phyloP scores from a whole-genome alignment of 108 stramenopile species.

The Hondaea fermentalgiana region DNA sequence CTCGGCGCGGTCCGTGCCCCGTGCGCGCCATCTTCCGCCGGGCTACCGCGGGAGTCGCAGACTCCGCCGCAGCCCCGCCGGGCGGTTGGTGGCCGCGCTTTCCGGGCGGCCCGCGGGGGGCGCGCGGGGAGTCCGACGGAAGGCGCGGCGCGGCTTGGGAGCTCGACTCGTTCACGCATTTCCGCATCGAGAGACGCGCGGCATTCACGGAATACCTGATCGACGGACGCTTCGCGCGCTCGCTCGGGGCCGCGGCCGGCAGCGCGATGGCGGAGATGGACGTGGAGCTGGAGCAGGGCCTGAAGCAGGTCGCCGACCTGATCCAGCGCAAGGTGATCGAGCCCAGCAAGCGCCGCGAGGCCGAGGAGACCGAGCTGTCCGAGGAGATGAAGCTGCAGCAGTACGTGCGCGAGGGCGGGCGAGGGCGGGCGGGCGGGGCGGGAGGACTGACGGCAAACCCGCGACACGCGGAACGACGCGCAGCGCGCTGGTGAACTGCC shows the following conservation, averaged over 20 bases:
- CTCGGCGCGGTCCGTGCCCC: too few relatives aligned
- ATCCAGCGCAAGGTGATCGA: conserved; percentile 17
- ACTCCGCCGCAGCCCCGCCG: too few relatives aligned
- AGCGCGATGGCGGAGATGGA: not conserved
- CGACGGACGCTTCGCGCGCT: too few relatives aligned
- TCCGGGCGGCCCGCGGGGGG: too few relatives aligned
- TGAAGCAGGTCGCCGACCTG: not conserved
- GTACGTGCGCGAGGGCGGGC: not conserved
- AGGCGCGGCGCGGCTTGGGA: too few relatives aligned
- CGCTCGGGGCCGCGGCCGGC: not conserved
- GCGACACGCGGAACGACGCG: not conserved
- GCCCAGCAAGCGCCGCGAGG: not conserved
- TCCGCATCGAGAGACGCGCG: too few relatives aligned
- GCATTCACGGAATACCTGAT: too few relatives aligned
- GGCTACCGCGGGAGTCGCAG: too few relatives aligned
- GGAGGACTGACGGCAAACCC: not conserved
- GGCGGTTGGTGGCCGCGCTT: too few relatives aligned
- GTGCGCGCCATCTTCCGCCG: too few relatives aligned
- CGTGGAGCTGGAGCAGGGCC: conserved; percentile 13
- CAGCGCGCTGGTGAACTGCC: conserved; percentile 6
- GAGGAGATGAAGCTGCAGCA: not conserved
- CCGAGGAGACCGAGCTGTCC: not conserved
- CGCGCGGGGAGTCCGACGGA: too few relatives aligned
- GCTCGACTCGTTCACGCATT: too few relatives aligned
- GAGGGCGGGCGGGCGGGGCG: not conserved